phyloP scores from a whole-genome alignment of 495 filamentous ascomycete genomes.

The Aspergillus heteromorphus region DNA sequence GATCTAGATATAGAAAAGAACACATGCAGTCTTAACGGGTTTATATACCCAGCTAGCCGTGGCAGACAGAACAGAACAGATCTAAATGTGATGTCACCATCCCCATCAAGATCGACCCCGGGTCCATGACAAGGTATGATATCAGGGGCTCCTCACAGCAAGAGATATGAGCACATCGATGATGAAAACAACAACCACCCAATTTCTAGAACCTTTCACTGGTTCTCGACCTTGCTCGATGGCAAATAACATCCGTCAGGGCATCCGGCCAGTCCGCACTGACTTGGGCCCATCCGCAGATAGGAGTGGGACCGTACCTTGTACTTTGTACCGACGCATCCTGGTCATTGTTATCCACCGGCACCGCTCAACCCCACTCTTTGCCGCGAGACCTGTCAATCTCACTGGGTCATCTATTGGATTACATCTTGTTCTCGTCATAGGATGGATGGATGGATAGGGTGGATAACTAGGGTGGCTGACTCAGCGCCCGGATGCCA shows the following conservation, averaged over 20 bases:
- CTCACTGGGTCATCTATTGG: no score
- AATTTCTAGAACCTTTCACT: background rate
- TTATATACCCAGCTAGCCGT: background rate
- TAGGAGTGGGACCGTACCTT: no score
- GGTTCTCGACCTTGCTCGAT: background rate
- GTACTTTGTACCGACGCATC: no score
- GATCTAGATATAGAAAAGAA: background rate
- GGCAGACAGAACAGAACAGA: no score
- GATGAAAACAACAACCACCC: background rate
- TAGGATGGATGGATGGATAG: no score
- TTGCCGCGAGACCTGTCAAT: no score
- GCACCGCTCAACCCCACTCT: no score
- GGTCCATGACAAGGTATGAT: slow-evolving; percentile 2
- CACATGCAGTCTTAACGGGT: background rate
- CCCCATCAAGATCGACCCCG: background rate
- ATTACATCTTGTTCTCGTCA: no score
- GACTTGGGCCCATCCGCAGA: no score
- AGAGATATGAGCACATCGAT: background rate
- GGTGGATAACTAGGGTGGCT: no score
- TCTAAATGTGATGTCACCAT: background rate
- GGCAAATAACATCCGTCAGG: background rate
- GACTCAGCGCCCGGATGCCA: no score
- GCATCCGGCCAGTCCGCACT: background rate
- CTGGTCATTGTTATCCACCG: no score
- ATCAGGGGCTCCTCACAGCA: background rate